phyloP scores from a whole-genome alignment of 805 yeast species.

The Candida sphagnicola region DNA sequence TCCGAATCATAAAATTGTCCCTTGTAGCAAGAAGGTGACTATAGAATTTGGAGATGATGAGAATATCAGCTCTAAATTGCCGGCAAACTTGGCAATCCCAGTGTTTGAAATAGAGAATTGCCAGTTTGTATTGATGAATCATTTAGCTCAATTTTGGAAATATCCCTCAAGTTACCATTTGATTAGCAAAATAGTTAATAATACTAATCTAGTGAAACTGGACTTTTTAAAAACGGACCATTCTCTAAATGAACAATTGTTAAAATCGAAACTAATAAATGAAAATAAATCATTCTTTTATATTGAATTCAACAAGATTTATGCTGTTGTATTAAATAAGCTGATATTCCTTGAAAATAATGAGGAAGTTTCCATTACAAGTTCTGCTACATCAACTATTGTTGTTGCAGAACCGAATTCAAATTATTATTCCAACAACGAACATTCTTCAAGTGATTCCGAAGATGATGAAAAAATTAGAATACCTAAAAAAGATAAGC shows the following conservation, averaged over 20 bases:
- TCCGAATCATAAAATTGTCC: neutral
- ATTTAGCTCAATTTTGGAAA: constrained; percentile 32
- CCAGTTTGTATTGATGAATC: constrained; percentile 24
- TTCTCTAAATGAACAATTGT: constrained; percentile 20
- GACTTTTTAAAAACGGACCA: constrained; percentile 15
- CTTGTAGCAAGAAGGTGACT: neutral
- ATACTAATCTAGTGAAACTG: constrained; percentile 13
- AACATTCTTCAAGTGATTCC: neutral
- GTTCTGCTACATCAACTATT: neutral
- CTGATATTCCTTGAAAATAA: constrained; percentile 11
- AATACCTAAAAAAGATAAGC: constrained; percentile 1
- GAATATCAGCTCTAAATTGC: neutral
- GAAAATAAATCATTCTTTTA: constrained; percentile 20
- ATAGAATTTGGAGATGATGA: neutral
- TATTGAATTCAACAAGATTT: constrained; percentile 18
- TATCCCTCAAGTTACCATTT: constrained; percentile 42
- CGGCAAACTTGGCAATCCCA: constrained; percentile 12
- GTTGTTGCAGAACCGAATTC: neutral
- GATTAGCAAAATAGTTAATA: constrained; percentile 22
- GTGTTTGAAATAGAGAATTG: constrained; percentile 11
- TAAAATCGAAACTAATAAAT: constrained; percentile 14
- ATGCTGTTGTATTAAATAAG: constrained; percentile 18
- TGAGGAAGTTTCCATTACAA: neutral
- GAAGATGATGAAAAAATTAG: neutral
- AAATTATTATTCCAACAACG: constrained; percentile 3